Conservation (phyloP, 2,329 filamentous ascomycete species). For the Pseudogymnoascus verrucosus region DNA sequence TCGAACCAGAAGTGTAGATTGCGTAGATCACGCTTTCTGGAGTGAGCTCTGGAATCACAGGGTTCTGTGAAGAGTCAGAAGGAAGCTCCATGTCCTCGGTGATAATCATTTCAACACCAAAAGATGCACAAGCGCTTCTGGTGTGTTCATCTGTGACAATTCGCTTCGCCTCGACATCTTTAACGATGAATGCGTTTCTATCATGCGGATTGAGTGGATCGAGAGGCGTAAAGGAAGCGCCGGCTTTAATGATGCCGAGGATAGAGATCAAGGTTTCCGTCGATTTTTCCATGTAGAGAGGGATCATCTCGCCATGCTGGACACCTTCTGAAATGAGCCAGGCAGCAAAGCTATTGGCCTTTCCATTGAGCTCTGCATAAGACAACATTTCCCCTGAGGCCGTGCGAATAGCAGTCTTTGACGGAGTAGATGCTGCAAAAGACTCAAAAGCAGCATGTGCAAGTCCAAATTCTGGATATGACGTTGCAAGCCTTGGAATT, state of each 20-base stretch:
- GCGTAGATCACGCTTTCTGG: slow-evolving; percentile 5
- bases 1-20: slow-evolving; percentile 9
- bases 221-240: slow-evolving; percentile 5
- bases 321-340: background rate
- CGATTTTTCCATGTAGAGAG: slow-evolving; percentile 9
- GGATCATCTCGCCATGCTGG: slow-evolving; percentile 7
- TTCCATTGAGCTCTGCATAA: slow-evolving; percentile 2
- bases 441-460: background rate
- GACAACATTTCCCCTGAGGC: background rate
- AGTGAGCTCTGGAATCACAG: background rate
- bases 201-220: slow-evolving; percentile 1
- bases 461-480: background rate
- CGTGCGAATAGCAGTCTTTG: background rate
- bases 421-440: background rate
- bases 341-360: slow-evolving; percentile 4
- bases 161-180: background rate
- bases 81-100: background rate
- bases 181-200: background rate
- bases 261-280: slow-evolving; percentile 3
- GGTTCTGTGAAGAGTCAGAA: background rate
- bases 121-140: background rate
- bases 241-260: slow-evolving; percentile 3
- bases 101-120: slow-evolving; percentile 4
- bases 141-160: slow-evolving; percentile 1
- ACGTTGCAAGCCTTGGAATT: background rate